Evolutionary conservation across 768 basidiomycete genomes (phyloP).

Genomic region (Tricholoma saponaceum): DNA sequence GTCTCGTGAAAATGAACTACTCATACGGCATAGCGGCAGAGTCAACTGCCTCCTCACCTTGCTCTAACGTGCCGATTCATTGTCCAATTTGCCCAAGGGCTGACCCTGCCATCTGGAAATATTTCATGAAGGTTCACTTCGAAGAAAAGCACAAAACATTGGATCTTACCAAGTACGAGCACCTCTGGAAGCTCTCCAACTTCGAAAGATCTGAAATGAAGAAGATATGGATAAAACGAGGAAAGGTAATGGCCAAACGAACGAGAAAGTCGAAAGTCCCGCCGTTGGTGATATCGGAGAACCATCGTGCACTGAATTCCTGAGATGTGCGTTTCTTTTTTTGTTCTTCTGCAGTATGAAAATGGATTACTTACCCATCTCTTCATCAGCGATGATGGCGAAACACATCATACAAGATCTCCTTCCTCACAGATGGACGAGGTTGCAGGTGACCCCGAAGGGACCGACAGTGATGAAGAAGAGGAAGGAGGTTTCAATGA

Average conservation of each 20-base stretch:
- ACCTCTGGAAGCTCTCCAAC: conserved; percentile 14
- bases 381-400: not conserved
- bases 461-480: not conserved
- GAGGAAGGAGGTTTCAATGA: not conserved
- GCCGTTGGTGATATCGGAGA: conserved; percentile 13
- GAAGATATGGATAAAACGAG: conserved; percentile 16
- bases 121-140: conserved; percentile 16
- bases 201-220: conserved; percentile 15
- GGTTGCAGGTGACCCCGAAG: not conserved
- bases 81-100: not conserved
- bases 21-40: not conserved
- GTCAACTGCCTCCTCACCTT: conserved; percentile 1
- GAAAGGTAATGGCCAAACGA: conserved; percentile 8
- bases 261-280: conserved; percentile 8
- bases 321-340: not conserved
- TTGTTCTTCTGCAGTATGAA: not conserved
- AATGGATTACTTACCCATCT: not conserved
- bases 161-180: conserved; percentile 5
- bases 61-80: conserved; percentile 5
- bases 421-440: not conserved
- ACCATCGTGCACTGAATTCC: not conserved
- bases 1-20: not conserved
- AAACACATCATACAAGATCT: not conserved
- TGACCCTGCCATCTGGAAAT: conserved; percentile 1
- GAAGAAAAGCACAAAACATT: conserved; percentile 7